A percentile compares a stretch with the other conserved stretches of the same genome.
phyloP scores from a whole-genome alignment of 2,329 filamentous ascomycete species.

The Paracoccidioides brasiliensis region DNA sequence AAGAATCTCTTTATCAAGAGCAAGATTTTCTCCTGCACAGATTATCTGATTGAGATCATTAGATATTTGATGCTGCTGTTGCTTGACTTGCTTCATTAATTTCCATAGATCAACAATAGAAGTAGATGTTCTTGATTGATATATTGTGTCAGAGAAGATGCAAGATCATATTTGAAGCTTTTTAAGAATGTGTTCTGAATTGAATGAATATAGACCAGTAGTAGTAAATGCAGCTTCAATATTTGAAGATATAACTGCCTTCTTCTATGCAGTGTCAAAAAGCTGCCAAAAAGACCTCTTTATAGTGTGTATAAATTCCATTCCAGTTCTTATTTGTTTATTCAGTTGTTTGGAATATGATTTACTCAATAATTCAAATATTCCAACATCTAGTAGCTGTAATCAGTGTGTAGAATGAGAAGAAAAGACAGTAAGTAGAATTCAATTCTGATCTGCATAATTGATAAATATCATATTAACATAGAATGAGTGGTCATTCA shows the following conservation, averaged over 20 bases:
- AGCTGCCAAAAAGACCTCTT: no score
- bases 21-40: not conserved
- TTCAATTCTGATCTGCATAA: slow-evolving; percentile 1
- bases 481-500: slow-evolving; percentile 3
- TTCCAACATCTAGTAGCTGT: slow-evolving; percentile 5
- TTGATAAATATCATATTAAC: slow-evolving; percentile 6
- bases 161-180: not conserved
- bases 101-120: not conserved
- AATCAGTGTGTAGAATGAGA: slow-evolving; percentile 5
- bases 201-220: not conserved
- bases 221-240: not conserved
- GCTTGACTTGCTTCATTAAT: not conserved
- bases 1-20: no score
- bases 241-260: not conserved
- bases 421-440: slow-evolving; percentile 3
- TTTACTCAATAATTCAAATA: slow-evolving; percentile 5
- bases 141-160: not conserved
- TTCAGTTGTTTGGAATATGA: no score
- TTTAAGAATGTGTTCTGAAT: not conserved
- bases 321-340: no score
- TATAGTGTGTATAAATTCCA: no score
- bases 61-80: not conserved
- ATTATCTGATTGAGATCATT: not conserved
- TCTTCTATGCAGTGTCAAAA: not conserved
- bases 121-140: not conserved